These are phyloP conservation scores for Mycena belliarum DNA, from an alignment of 768 basidiomycete genomes.

Conservation along the genomic window DNA sequence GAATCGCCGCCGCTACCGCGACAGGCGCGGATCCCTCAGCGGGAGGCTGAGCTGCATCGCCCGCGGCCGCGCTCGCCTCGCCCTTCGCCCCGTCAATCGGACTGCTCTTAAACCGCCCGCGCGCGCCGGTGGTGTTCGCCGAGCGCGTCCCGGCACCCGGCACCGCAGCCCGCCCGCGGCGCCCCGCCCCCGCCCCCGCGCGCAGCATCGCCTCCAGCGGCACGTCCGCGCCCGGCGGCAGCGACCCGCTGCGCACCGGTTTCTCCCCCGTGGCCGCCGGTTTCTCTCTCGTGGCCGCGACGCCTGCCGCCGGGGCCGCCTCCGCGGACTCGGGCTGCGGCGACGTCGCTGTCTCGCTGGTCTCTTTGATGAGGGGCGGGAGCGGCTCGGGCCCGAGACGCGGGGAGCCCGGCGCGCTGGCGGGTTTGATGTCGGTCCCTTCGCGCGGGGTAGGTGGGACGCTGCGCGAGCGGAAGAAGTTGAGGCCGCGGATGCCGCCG, in stretches of 20 bases:
- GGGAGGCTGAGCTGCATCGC: too few relatives aligned
- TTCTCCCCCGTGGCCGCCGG: neutral
- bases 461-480: conserved; percentile 40
- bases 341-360: neutral
- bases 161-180: conserved; percentile 8
- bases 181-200: conserved; percentile 17
- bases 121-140: neutral
- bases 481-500: conserved; percentile 27
- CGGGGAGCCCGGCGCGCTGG: conserved; percentile 11
- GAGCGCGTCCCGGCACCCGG: neutral
- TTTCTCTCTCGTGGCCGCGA: neutral
- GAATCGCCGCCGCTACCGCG: conserved; percentile 6
- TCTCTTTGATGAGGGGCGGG: conserved; percentile 15
- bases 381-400: neutral
- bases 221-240: conserved; percentile 10
- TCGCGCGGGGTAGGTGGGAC: conserved; percentile 38
- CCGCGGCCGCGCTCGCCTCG: neutral
- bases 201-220: conserved; percentile 20
- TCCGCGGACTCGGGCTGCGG: conserved; percentile 14
- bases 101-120: conserved; percentile 19
- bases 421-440: conserved; percentile 8
- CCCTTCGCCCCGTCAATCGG: conserved; percentile 1
- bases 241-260: conserved; percentile 8
- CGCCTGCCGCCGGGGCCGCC: neutral
- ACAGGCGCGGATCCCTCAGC: neutral